Evolutionary conservation across 2,329 filamentous ascomycete species (phyloP).

Genomic region (Colletotrichum filicis): DNA sequence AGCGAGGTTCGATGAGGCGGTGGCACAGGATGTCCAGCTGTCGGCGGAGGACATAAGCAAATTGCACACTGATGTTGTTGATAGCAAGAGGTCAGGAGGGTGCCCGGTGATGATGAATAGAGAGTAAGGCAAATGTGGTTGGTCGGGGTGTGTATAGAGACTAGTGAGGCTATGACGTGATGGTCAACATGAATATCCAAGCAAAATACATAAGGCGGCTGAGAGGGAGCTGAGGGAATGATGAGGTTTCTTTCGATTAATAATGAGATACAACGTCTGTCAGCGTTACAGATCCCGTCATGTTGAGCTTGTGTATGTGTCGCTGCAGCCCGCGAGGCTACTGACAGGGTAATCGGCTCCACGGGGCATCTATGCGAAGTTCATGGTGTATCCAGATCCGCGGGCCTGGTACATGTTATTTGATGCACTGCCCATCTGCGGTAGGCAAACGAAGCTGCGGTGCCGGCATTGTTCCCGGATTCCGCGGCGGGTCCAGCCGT

Average conservation of each 20-base stretch:
- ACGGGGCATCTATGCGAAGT: not conserved
- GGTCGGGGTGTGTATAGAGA: not conserved
- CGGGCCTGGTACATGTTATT: not conserved
- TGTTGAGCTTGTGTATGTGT: no score
- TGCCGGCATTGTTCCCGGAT: not conserved
- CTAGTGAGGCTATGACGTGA: not conserved
- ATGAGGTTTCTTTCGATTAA: not conserved
- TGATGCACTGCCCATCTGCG: not conserved
- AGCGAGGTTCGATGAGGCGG: constrained; percentile 17
- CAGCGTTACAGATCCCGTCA: no score
- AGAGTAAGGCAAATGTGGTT: not conserved
- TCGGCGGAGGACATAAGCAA: constrained; percentile 11
- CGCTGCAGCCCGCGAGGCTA: not conserved
- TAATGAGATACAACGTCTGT: not conserved
- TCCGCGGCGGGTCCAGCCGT: not conserved
- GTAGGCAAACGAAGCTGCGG: not conserved
- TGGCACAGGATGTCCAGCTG: constrained; percentile 12
- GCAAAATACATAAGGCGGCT: not conserved
- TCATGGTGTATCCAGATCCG: not conserved
- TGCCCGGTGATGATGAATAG: constrained; percentile 33
- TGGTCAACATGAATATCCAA: not conserved
- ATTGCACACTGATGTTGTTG: not conserved
- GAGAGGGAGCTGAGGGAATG: not conserved
- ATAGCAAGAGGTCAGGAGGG: not conserved
- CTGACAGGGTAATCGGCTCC: not conserved